Base-by-base conservation (phyloP, 768 basidiomycete genomes). In the Serendipita sp. region DNA sequence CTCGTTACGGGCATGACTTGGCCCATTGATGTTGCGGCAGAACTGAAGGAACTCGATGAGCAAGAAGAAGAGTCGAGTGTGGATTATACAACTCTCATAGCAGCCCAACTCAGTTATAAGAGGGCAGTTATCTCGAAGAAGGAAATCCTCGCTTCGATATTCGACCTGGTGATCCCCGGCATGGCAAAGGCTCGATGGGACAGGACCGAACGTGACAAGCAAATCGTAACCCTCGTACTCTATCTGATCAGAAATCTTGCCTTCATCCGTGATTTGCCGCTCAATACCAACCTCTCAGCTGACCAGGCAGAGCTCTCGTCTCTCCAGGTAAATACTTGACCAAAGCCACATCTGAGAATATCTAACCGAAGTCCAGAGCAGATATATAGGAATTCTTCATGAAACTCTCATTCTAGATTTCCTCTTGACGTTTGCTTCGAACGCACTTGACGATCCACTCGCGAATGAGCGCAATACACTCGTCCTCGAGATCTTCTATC, bases 1-100 rank as follows among this genome's bases (percentile, higher is more conserved):
- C 76, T 99, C 24, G 85, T 98, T 71, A 89, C 91, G 0, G 93
- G 94, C 0, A 90, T 99, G 89, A 98, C 95, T 1, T 99, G 96
- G 96, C 96, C 96, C 0, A 95, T 99, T 61, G 90, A 98, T 72
- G 77, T 98, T 65, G 88, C 91, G 0, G 88, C 90, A 68, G 96
- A 98, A 73, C 77, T 99, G 66, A 88, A 87, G 68, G 96, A 98
- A 69, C 82, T 97, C 61, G 85, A 88, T 70, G 71, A 75, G 34
- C 88, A 92, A 45, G 88, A 86, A 42, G 71, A 72, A 44, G 88
- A 89, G 72, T 82, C 80, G 64, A 82, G 85, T 17, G 82, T 90
- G 16, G 96, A 99, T 71, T 98, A 93, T 72, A 91, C 91, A 0
- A 84, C 86, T 64, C 79, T 98, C 4, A 71, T 85, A 48, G 72